phyloP scores from a whole-genome alignment of 257 asterid species.

The Solanum lycopersicoides region DNA sequence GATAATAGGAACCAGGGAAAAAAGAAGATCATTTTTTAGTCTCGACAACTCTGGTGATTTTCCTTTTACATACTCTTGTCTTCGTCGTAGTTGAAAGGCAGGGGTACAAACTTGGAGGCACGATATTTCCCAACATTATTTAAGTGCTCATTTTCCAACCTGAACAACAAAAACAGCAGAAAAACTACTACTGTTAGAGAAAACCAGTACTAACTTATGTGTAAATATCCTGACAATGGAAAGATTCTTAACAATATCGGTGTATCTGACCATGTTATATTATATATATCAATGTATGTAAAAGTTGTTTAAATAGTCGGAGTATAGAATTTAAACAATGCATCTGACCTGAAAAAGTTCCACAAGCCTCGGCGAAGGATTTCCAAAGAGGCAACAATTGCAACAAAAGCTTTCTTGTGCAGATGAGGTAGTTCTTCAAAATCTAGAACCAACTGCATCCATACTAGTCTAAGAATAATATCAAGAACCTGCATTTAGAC shows the following conservation, averaged over 20 bases:
- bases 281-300: neutral
- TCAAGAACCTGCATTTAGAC: constrained; percentile 42
- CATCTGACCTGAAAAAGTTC: constrained; percentile 78
- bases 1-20: neutral
- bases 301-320: neutral
- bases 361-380: constrained; percentile 81
- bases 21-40: neutral
- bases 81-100: constrained; percentile 72
- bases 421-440: constrained; percentile 28
- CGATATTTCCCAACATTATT: constrained; percentile 70
- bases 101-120: constrained; percentile 62
- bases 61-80: constrained; percentile 17
- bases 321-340: neutral
- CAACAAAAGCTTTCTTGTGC: constrained; percentile 42
- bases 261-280: neutral
- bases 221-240: neutral
- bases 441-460: constrained; percentile 87
- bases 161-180: constrained; percentile 10
- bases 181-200: neutral
- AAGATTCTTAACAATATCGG: neutral
- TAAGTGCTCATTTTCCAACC: constrained; percentile 79
- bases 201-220: neutral
- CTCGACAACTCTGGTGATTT: neutral
- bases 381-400: constrained; percentile 64
- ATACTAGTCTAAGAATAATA: constrained; percentile 59